Conservation (phyloP, 352 stramenopile genomes). For the Pythium phragmiticola region DNA sequence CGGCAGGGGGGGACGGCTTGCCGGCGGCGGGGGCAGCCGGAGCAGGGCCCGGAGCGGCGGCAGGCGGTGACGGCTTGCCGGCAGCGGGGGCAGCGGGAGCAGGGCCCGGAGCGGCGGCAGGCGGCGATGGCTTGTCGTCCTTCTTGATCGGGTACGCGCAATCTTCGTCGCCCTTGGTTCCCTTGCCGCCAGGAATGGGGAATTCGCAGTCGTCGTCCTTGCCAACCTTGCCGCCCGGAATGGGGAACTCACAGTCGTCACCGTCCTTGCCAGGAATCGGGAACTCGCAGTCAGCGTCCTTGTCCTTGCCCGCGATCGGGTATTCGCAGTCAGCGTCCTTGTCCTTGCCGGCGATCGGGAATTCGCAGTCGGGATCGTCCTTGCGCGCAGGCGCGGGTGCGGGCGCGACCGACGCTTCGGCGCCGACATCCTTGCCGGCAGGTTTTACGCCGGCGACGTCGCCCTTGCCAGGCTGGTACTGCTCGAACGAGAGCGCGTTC, state of each 20-base stretch:
- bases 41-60: not conserved
- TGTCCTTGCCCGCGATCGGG: slow-evolving; percentile 11
- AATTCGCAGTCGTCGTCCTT: slow-evolving; percentile 22
- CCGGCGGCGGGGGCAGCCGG: slow-evolving; percentile 8
- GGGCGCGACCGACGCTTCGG: slow-evolving; percentile 15
- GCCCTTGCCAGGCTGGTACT: slow-evolving; percentile 17
- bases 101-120: not conserved
- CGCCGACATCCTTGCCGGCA: slow-evolving; percentile 13
- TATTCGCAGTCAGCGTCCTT: slow-evolving; percentile 22
- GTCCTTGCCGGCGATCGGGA: slow-evolving; percentile 21
- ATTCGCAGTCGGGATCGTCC: slow-evolving; percentile 23
- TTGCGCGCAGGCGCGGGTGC: slow-evolving; percentile 14
- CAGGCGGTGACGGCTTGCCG: not conserved
- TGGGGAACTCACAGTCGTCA: slow-evolving; percentile 18
- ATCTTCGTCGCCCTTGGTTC: not conserved
- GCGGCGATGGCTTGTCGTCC: slow-evolving; percentile 4
- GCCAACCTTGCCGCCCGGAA: not conserved
- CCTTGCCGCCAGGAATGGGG: slow-evolving; percentile 9
- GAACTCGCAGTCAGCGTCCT: slow-evolving; percentile 22
- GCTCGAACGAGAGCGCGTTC: slow-evolving; percentile 53
- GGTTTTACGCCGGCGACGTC: slow-evolving; percentile 13
- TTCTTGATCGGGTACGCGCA: slow-evolving; percentile 18
- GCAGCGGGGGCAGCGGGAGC: slow-evolving; percentile 8
- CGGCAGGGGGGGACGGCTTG: too few relatives aligned
- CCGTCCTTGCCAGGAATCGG: slow-evolving; percentile 15